Evolutionary conservation across 2,329 filamentous ascomycete genomes (phyloP).

Genomic region (Penicillium occitanis): DNA sequence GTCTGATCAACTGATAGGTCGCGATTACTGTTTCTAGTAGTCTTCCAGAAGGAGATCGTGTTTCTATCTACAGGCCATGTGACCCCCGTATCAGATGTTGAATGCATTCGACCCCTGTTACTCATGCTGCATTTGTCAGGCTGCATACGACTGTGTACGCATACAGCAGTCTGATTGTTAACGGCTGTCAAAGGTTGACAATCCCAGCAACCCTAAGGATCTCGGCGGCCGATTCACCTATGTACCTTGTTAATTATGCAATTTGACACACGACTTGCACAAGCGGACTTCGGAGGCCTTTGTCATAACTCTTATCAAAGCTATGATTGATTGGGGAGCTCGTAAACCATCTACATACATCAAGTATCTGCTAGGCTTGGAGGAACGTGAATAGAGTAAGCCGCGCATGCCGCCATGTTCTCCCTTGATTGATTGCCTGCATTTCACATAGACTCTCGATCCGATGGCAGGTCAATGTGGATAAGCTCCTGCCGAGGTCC

Average conservation of each 20-base stretch:
- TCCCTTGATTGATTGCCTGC: too few relatives aligned
- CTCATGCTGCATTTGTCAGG: background rate
- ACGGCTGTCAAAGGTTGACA: background rate
- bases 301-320: background rate
- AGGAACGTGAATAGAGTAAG: background rate
- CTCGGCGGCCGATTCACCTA: background rate
- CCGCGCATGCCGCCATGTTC: slow-evolving; percentile 3
- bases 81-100: background rate
- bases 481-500: background rate
- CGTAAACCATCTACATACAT: background rate
- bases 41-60: slow-evolving; percentile 1
- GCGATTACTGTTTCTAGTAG: background rate
- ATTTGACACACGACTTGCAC: background rate
- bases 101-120: background rate
- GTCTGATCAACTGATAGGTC: background rate
- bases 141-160: background rate
- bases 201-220: background rate
- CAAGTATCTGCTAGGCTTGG: background rate
- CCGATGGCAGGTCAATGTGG: background rate
- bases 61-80: background rate
- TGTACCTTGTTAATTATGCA: background rate
- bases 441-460: background rate
- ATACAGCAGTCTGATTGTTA: background rate
- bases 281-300: background rate
- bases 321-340: background rate